Percentiles rank a stretch among this genome's conserved stretches.
phyloP scores from a whole-genome alignment of 1,139 yeast genomes.

The Pichia sp. region DNA sequence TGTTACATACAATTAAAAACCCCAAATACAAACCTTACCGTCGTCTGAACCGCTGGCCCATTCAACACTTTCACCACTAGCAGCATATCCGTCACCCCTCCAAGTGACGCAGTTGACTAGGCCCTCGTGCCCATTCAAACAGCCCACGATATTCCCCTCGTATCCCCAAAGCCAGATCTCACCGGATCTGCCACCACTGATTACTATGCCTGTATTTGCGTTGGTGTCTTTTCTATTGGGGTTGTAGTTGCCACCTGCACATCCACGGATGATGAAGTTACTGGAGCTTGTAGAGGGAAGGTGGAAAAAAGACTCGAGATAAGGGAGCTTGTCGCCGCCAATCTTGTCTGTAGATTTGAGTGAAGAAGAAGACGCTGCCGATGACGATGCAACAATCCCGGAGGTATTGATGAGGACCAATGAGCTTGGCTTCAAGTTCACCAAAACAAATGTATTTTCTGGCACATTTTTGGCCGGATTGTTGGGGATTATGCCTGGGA shows the following conservation, averaged over 20 bases:
- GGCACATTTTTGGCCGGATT: not conserved
- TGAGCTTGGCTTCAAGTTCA: conserved; percentile 17
- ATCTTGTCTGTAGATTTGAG: not conserved
- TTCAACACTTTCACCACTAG: conserved; percentile 18
- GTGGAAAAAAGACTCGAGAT: conserved; percentile 16
- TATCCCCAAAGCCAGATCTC: conserved; percentile 78
- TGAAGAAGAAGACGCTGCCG: not conserved
- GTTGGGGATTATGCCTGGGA: conserved; percentile 6
- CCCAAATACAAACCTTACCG: conserved; percentile 63
- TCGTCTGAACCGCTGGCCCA: conserved; percentile 78
- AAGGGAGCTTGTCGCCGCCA: conserved; percentile 13
- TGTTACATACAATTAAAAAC: conserved; percentile 24
- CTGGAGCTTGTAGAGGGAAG: conserved; percentile 14
- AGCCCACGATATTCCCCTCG: conserved; percentile 63
- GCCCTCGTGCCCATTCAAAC: conserved; percentile 60
- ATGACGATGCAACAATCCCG: conserved; percentile 4
- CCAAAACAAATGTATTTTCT: conserved; percentile 9
- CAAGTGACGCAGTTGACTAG: conserved; percentile 76
- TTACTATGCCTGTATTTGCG: conserved; percentile 56
- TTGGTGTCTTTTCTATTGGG: not conserved
- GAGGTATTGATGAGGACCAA: conserved; percentile 10
- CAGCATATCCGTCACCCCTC: conserved; percentile 39
- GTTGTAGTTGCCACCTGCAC: conserved; percentile 49
- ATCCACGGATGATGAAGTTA: conserved; percentile 67
- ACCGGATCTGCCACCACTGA: conserved; percentile 85